Base-by-base conservation (phyloP, 2,329 filamentous ascomycete species). In the Trichoderma polysporum region DNA sequence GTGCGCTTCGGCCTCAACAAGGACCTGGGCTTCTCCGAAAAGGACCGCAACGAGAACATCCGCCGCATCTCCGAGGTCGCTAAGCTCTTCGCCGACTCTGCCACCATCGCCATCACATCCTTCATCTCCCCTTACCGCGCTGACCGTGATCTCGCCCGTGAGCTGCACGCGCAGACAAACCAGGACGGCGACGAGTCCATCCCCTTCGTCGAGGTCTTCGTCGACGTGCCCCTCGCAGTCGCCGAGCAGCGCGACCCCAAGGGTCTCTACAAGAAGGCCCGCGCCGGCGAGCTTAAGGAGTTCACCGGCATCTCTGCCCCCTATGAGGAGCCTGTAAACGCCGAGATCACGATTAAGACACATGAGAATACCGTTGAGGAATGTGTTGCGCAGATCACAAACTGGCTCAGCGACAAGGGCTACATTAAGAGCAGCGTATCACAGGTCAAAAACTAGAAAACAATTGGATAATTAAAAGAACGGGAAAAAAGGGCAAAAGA, bases 1-100 rank as follows among this genome's bases (percentile, higher is more conserved):
- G 91, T 99, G 72, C 94, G 95, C 69, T 97, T 98, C 83, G 95
- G 95, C 17, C 86, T 99, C 72, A 99, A 98, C 88, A 97, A 96
- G 82, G 94, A 98, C 83, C 87, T 99, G 12, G 94, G 94, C 17
- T 99, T 98, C 84, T 91, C 88, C 71, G 94, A 97, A 77, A 88
- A 89, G 76, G 94, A 97, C 83, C 89, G 95, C 73, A 96, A 94
- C 78, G 95, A 99, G 86, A 99, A 99, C 83, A 99, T 99, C 77
- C 89, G 95, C 69, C 90, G 95, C 71, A 97, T 99, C 75, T 93
- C 92, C 64, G 94, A 99, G 85, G 94, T 98, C 49, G 93, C 95
- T 69, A 97, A 97, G 81, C 88, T 99, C 71, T 99, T 99, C 80
- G 94, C 95, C 69, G 95, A 99, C 82, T 88, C 88, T 62, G 89